Evolutionary conservation across 495 filamentous ascomycete genomes (phyloP).

Genomic region (Usnea hakonensis): DNA sequence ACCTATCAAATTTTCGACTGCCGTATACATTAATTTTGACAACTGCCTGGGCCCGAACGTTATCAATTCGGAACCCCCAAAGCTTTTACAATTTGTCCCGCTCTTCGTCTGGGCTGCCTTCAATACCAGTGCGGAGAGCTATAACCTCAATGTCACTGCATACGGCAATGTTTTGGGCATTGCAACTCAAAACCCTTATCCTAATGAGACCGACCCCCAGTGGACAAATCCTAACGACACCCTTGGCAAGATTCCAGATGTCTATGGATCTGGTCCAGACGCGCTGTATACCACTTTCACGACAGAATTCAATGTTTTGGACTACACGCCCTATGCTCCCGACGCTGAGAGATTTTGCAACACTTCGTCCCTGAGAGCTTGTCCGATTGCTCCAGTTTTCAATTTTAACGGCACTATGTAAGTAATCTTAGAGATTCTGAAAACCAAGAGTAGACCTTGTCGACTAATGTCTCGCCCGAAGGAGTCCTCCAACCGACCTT

Average conservation of each 20-base stretch:
- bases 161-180: slow-evolving; percentile 85
- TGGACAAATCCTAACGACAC: slow-evolving; percentile 37
- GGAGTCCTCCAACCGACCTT: slow-evolving; percentile 46
- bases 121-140: slow-evolving; percentile 49
- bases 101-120: slow-evolving; percentile 64
- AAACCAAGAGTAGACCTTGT: background rate
- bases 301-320: slow-evolving; percentile 61
- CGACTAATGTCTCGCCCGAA: slow-evolving; percentile 20
- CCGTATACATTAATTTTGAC: slow-evolving; percentile 64
- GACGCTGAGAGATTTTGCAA: slow-evolving; percentile 53
- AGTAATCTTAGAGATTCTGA: slow-evolving; percentile 23
- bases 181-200: slow-evolving; percentile 32
- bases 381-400: slow-evolving; percentile 72
- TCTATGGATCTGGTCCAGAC: slow-evolving; percentile 25
- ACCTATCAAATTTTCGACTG: slow-evolving; percentile 25
- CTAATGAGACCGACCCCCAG: slow-evolving; percentile 41
- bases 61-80: slow-evolving; percentile 40
- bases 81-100: slow-evolving; percentile 74
- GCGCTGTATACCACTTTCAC: slow-evolving; percentile 63
- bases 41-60: slow-evolving; percentile 70
- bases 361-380: slow-evolving; percentile 50
- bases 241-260: slow-evolving; percentile 68
- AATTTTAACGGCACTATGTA: slow-evolving; percentile 45
- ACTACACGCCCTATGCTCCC: slow-evolving; percentile 56
- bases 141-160: slow-evolving; percentile 69